Conservation (phyloP, 1,284 basidiomycete species). For the Takashimella koratensis region DNA sequence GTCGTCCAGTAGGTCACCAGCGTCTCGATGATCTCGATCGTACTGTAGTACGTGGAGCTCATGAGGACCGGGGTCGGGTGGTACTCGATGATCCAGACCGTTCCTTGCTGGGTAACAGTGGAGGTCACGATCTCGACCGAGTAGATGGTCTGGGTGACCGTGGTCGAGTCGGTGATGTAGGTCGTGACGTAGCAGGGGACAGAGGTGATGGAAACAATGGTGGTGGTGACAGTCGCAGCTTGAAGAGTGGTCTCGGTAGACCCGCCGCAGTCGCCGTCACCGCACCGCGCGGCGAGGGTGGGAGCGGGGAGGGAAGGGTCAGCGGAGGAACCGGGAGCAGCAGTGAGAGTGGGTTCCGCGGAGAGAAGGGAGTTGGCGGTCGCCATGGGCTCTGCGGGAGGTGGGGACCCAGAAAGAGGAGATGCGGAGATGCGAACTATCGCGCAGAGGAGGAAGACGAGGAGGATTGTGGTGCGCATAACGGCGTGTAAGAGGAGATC, state of each 20-base stretch:
- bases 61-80: constrained; percentile 28
- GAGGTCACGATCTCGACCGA: constrained; percentile 32
- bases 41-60: constrained; percentile 16
- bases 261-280: constrained; percentile 19
- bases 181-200: constrained; percentile 39
- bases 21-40: constrained; percentile 26
- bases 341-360: too few species aligned
- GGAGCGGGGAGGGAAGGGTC: too few species aligned
- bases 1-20: constrained; percentile 22
- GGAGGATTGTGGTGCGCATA: too few species aligned
- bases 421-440: too few species aligned
- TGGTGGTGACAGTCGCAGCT: constrained; percentile 29
- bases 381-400: too few species aligned
- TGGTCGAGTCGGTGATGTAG: constrained; percentile 26
- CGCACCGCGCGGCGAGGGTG: constrained; percentile 16
- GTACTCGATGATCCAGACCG: constrained; percentile 29
- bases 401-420: too few species aligned
- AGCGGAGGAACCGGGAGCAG: too few species aligned
- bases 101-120: constrained; percentile 32
- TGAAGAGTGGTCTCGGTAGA: constrained; percentile 16
- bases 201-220: constrained; percentile 29
- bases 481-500: too few species aligned
- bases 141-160: constrained; percentile 29
- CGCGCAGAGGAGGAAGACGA: too few species aligned
- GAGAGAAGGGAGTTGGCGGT: too few species aligned